Base-by-base conservation (phyloP, 106 monocot genomes). In the Dendrobium nobile region DNA sequence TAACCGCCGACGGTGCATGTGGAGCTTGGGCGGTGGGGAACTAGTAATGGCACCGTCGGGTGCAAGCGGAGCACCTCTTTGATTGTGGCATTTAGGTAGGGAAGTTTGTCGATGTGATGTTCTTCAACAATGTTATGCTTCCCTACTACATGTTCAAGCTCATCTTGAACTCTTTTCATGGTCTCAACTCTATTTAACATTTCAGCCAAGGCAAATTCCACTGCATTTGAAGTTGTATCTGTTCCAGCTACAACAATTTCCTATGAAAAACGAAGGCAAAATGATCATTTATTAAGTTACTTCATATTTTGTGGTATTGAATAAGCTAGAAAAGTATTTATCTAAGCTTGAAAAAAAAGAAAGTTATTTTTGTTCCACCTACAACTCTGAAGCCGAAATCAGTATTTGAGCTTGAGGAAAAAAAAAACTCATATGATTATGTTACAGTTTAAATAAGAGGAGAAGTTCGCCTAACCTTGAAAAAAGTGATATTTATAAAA, bases 11-110 rank as follows among this genome's bases (percentile, higher is more conserved):
- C 43, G 16, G 75, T 31, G 70, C 70, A 79, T 0, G 79, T 0
- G 3, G 79, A 56, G 73, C 70, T 83, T 0, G 83, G 83, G 72
- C 83, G 41, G 43, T 83, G 83, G n/a, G 83, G 83, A 17, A 83
- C 78, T 4, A 83, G 9, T 1, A 83, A 68, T 0, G 83, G 83
- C 8, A 77, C 5, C 1, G 78, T 41, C 0, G 83, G 83, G 56
- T 83, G 78, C 10, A 83, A 27, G 9, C 83, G 72, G 55, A 83
- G 78, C 2, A 37, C 48, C 20, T 83, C 83, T 59, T 79, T 83
- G 13, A 83, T 78, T 1, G 79, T 56, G 0, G 56, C 24, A 15
- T 16, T 41, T 7, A 83, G 54, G 73, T 78, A 83, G 24, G 13
- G 78, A 13, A 83, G 73, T 22, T 79, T 55, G 3, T 73, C 7